A percentile compares a stretch with the other conserved stretches of the same genome.
Evolutionary conservation across 2,329 filamentous ascomycete genomes (phyloP).

Genomic region (Penicillium psychrosexuale): DNA sequence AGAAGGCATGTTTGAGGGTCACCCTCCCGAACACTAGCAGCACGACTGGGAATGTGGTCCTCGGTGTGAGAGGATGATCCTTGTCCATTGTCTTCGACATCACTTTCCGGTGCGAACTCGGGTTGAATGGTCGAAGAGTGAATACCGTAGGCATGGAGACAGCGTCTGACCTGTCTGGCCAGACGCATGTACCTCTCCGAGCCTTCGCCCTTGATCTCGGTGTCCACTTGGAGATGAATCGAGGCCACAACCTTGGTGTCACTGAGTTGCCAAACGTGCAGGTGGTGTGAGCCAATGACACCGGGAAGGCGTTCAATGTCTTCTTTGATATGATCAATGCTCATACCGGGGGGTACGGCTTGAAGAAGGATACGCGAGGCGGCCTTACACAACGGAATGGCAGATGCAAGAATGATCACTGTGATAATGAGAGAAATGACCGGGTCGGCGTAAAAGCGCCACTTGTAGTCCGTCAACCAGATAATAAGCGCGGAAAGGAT

Average conservation of each 20-base stretch:
- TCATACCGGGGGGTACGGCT: constrained; percentile 84
- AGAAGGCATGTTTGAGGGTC: constrained; percentile 45
- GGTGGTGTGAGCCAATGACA: constrained; percentile 86
- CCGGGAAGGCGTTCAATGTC: constrained; percentile 84
- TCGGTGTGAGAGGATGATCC: constrained; percentile 22
- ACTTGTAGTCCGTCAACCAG: constrained; percentile 80
- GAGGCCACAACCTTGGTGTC: constrained; percentile 93
- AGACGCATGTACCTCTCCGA: constrained; percentile 84
- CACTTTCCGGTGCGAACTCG: constrained; percentile 58
- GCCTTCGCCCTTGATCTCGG: constrained; percentile 79
- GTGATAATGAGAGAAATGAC: constrained; percentile 93
- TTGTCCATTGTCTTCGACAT: constrained; percentile 30
- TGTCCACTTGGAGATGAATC: constrained; percentile 87
- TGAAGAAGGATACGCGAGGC: constrained; percentile 79
- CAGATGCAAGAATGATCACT: constrained; percentile 60
- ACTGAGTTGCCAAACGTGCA: constrained; percentile 96
- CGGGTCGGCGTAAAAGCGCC: constrained; percentile 85
- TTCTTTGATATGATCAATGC: constrained; percentile 83
- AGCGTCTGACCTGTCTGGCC: constrained; percentile 75
- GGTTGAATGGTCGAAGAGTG: constrained; percentile 97
- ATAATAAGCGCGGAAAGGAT: constrained; percentile 72
- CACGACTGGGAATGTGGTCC: constrained; percentile 30
- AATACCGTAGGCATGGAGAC: constrained; percentile 92
- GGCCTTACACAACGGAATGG: constrained; percentile 52
- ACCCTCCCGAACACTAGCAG: constrained; percentile 38